Base-by-base conservation (phyloP, 768 basidiomycete genomes). In the Gloeopeniophorella convolvens region DNA sequence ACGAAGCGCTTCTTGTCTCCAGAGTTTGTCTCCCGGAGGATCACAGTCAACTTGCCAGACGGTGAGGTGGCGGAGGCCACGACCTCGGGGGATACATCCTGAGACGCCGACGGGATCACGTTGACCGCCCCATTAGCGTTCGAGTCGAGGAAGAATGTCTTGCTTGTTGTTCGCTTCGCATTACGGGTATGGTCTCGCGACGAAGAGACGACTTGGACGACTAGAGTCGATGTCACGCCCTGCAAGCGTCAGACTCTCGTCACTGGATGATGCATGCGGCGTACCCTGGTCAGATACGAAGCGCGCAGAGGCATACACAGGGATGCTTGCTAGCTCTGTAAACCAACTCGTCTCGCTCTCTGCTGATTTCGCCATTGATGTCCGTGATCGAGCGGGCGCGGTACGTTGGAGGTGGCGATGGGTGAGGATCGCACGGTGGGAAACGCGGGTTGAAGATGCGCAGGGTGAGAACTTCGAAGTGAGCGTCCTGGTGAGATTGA, bases 1-100 rank as follows among this genome's bases (percentile, higher is more conserved):
- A 67, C 54, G 40, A 57, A 60, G 12, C 63, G 54, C 28, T 60
- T 61, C 49, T 61, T 62, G 26, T 55, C 42, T 2, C 21, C 27
- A 8, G 33, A 28, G 15, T 40, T 54, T 0, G 50, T 57, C 15
- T 60, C 60, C 8, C 63, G 51, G 23, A 66, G 62, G 35, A 63
- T 31, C 5, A 60, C 66, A 1, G 56, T 49, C 9, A 49, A 31
- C 27, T 42, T 48, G 1, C 63, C 60, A 5, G 62, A 63, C 2
- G 56, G 58, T 12, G 64, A 64, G 36, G 59, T 31, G 3, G 53
- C 27, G 2, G 59, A 43, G 15, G 53, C 52, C 31, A 59, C 4
- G 34, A 59, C 59, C 16, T 61, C 57, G 1, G 53, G 45, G 3
- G 57, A 59, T 5, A 54, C 59, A 13, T 59, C 56, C 36, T 58